Percentiles rank a stretch among this genome's conserved stretches.
Conservation (phyloP, 495 filamentous ascomycete species). For the Hypoxylon lenormandii region DNA sequence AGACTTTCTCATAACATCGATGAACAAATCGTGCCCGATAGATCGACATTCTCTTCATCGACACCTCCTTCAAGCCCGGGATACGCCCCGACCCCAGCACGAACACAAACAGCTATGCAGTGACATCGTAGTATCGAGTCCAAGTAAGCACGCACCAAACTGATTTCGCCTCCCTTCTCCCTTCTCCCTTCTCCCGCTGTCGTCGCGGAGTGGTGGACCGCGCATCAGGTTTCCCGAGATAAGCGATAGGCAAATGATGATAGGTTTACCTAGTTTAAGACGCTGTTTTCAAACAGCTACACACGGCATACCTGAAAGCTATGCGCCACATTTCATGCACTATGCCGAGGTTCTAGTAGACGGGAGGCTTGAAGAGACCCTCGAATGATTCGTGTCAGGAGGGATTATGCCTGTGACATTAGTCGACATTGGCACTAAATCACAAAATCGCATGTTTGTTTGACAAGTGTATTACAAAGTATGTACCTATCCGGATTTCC, state of each 20-base stretch:
- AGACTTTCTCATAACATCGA: no score
- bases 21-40: not conserved
- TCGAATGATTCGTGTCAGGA: constrained; percentile 23
- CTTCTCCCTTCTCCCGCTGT: not conserved
- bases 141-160: not conserved
- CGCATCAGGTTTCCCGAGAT: constrained; percentile 1
- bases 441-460: constrained; percentile 27
- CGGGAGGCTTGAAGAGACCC: no score
- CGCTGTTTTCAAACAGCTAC: not conserved
- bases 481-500: constrained; percentile 3
- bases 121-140: not conserved
- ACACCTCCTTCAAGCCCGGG: not conserved
- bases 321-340: not conserved
- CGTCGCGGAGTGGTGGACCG: not conserved
- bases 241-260: constrained; percentile 11
- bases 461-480: constrained; percentile 33
- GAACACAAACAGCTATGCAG: not conserved
- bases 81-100: not conserved
- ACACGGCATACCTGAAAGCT: not conserved
- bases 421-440: constrained; percentile 13
- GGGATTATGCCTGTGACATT: constrained; percentile 28
- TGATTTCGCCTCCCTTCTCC: not conserved
- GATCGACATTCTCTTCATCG: not conserved
- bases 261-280: constrained; percentile 9
- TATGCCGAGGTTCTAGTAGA: not conserved